Evolutionary conservation across 305 asterid genomes (phyloP).

Genomic region (Solanum hybrid): DNA sequence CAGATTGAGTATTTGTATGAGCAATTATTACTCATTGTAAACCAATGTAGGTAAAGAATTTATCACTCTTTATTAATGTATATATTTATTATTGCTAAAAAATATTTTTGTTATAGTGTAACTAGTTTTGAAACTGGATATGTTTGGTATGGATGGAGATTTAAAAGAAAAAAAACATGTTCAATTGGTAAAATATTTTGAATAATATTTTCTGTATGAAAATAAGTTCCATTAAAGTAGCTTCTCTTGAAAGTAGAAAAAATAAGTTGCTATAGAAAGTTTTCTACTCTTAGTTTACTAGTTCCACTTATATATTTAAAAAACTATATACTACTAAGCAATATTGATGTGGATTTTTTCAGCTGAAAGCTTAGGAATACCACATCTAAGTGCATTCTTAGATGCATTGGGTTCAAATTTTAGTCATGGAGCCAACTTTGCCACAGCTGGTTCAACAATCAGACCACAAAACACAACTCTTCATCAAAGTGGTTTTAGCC

Average conservation of each 20-base stretch:
- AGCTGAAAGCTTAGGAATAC: slow-evolving; percentile 63
- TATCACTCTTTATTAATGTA: neutral
- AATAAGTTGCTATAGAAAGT: neutral
- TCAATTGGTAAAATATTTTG: neutral
- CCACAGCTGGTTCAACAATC: slow-evolving; percentile 84
- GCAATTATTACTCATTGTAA: neutral
- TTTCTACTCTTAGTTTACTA: neutral
- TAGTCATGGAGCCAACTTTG: slow-evolving; percentile 80
- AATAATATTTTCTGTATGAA: no score
- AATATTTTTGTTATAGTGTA: neutral
- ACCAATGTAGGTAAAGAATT: no score
- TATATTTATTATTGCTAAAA: neutral
- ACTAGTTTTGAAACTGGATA: neutral
- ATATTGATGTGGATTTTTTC: neutral
- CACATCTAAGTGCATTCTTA: slow-evolving; percentile 65
- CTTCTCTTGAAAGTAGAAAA: no score
- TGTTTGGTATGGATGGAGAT: neutral
- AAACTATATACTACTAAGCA: neutral
- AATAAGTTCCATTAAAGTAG: no score
- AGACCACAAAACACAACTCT: slow-evolving; percentile 76
- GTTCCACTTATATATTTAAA: neutral
- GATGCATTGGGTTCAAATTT: slow-evolving; percentile 84
- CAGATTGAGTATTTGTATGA: no score
- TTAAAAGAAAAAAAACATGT: no score
- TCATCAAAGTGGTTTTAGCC: slow-evolving; percentile 75